Conservation (phyloP, 352 stramenopile species). For the Globisporangium parvum region DNA sequence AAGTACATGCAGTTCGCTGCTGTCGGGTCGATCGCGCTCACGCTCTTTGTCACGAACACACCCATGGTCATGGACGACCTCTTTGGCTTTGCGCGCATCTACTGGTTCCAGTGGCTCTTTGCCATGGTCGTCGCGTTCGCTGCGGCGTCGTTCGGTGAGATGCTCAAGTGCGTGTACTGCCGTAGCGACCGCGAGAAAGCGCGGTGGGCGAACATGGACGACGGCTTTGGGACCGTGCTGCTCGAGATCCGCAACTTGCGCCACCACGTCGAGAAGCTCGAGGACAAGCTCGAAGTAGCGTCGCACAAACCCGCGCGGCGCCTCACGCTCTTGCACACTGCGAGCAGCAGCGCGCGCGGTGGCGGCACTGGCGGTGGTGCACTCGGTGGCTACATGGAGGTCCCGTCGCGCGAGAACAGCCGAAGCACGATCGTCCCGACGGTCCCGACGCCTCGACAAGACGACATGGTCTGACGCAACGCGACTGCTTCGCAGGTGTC, state of each 20-base stretch:
- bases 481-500: neutral
- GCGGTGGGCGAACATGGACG: constrained; percentile 26
- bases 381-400: neutral
- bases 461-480: constrained; percentile 10
- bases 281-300: constrained; percentile 42
- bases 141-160: constrained; percentile 23
- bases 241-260: constrained; percentile 40
- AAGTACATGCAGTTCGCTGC: constrained; percentile 36
- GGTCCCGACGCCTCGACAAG: constrained; percentile 8
- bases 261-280: constrained; percentile 39
- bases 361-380: neutral
- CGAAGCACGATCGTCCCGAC: constrained; percentile 4
- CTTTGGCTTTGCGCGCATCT: constrained; percentile 35
- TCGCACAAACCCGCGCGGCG: constrained; percentile 29
- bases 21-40: constrained; percentile 30
- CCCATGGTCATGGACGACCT: constrained; percentile 29
- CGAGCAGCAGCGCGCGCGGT: neutral
- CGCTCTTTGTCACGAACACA: constrained; percentile 29
- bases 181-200: constrained; percentile 23
- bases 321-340: constrained; percentile 16
- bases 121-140: constrained; percentile 29
- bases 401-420: constrained; percentile 18
- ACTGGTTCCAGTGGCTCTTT: constrained; percentile 38
- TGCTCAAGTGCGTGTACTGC: constrained; percentile 37
- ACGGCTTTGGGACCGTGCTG: constrained; percentile 31